phyloP scores from a whole-genome alignment of 345 rosid species.

The Rhizophora mangle region DNA sequence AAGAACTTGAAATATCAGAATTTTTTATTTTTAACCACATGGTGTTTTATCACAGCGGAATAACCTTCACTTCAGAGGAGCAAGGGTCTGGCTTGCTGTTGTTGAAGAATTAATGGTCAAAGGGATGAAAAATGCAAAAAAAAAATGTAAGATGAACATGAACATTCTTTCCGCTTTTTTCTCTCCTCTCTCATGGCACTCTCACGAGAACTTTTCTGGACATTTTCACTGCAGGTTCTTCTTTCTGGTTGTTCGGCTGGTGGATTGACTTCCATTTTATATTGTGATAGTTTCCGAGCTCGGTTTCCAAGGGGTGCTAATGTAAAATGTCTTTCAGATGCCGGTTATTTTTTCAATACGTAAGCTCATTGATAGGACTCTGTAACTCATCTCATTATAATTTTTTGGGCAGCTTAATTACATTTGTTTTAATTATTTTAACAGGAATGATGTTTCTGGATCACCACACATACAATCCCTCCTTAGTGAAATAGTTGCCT shows the following conservation, averaged over 20 bases:
- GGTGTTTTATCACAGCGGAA: constrained; percentile 62
- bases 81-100: constrained; percentile 72
- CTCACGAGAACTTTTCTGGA: constrained; percentile 1
- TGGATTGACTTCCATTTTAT: constrained; percentile 81
- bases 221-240: constrained; percentile 51
- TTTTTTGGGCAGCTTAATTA: neutral
- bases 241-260: constrained; percentile 98
- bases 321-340: constrained; percentile 93
- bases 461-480: constrained; percentile 49
- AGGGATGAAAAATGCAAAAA: constrained; percentile 87
- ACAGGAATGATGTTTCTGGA: constrained; percentile 82
- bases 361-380: constrained; percentile 40
- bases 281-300: constrained; percentile 79
- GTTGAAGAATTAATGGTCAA: constrained; percentile 68
- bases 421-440: constrained; percentile 12
- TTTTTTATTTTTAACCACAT: constrained; percentile 29
- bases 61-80: constrained; percentile 96
- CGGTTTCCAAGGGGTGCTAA: constrained; percentile 60
- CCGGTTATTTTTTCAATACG: constrained; percentile 86
- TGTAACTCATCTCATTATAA: constrained; percentile 5
- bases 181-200: neutral
- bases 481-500: constrained; percentile 61
- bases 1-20: neutral
- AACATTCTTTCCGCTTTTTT: neutral
- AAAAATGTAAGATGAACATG: constrained; percentile 46